Conservation (phyloP, 2,329 filamentous ascomycete genomes). For the Grosmannia serpens region DNA sequence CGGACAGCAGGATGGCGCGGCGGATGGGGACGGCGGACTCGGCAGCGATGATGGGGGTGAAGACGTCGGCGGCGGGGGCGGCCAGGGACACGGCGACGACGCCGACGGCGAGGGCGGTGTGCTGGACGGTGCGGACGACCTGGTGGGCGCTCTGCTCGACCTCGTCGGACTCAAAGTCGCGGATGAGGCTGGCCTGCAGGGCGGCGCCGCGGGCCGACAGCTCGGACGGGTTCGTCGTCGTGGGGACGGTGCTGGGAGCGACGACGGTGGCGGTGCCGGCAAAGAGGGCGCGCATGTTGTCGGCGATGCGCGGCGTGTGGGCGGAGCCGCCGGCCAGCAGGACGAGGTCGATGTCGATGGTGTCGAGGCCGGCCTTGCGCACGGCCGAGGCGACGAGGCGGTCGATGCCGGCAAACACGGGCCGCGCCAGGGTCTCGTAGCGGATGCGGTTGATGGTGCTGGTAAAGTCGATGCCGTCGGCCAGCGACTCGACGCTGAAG, state of each 20-base stretch:
- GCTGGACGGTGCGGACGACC: conserved; percentile 85
- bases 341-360: conserved; percentile 88
- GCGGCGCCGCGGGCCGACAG: conserved; percentile 80
- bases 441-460: conserved; percentile 86
- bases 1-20: conserved; percentile 66
- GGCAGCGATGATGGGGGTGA: conserved; percentile 69
- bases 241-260: conserved; percentile 66
- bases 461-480: conserved; percentile 81
- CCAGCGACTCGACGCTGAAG: conserved; percentile 86
- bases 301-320: conserved; percentile 86
- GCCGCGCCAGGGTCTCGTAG: conserved; percentile 79
- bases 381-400: conserved; percentile 73
- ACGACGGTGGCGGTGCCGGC: conserved; percentile 65
- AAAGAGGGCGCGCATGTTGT: conserved; percentile 70
- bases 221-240: conserved; percentile 88
- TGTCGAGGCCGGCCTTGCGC: conserved; percentile 84
- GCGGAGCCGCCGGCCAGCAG: conserved; percentile 86
- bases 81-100: conserved; percentile 54
- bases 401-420: conserved; percentile 81
- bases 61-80: conserved; percentile 51
- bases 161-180: conserved; percentile 87
- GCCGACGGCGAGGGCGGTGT: conserved; percentile 80
- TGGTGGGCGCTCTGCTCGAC: conserved; percentile 95
- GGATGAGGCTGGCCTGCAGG: conserved; percentile 86
- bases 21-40: conserved; percentile 87